Evolutionary conservation across 331 rosid species (phyloP).

Genomic region (Rhamnella rubrinervis): DNA sequence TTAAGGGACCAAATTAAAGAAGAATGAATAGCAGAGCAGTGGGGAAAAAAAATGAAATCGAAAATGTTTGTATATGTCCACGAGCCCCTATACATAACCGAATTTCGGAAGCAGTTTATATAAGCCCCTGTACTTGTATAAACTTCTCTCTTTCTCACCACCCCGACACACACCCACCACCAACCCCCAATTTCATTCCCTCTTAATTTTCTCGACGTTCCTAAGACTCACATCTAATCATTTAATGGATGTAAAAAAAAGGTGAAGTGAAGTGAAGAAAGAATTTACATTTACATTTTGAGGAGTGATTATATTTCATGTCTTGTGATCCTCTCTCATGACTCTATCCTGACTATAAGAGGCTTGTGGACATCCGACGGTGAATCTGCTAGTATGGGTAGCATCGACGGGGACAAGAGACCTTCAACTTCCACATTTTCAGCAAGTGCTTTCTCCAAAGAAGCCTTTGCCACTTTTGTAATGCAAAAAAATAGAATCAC

Average conservation of each 20-base stretch:
- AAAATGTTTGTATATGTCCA: no score
- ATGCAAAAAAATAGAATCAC: conserved; percentile 34
- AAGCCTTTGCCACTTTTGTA: conserved; percentile 44
- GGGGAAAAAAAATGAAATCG: no score
- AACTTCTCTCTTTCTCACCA: not conserved
- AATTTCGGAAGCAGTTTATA: no score
- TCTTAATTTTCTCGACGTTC: not conserved
- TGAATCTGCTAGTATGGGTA: conserved; percentile 21
- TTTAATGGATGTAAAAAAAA: not conserved
- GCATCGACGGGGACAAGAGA: conserved; percentile 21
- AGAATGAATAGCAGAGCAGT: no score
- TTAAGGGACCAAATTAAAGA: no score
- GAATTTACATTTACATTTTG: conserved; percentile 18
- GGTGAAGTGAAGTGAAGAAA: not conserved
- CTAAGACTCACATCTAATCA: conserved; percentile 1
- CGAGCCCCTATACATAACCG: not conserved
- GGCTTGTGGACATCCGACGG: conserved; percentile 23
- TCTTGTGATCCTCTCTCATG: conserved; percentile 26
- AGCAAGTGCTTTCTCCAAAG: conserved; percentile 40
- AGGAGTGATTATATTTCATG: not conserved
- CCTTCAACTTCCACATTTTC: conserved; percentile 31
- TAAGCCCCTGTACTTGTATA: not conserved
- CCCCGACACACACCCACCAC: no score
- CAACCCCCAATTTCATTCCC: no score
- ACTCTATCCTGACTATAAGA: conserved; percentile 34